Evolutionary conservation across 768 basidiomycete species (phyloP).

Genomic region (Sarcomyxa edulis): DNA sequence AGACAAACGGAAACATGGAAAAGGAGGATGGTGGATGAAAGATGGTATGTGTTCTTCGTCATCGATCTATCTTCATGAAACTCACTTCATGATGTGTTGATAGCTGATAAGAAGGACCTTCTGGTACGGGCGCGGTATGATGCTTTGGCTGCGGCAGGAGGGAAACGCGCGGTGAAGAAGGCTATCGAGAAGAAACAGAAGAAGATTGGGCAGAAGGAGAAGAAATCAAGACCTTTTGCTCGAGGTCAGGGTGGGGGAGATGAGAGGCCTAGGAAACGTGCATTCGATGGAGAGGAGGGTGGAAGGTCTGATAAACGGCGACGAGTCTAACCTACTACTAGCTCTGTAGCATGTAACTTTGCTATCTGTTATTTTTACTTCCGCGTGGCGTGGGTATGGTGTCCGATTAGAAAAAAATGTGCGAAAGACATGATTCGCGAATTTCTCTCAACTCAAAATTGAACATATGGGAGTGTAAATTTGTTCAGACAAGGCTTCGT

Average conservation of each 20-base stretch:
- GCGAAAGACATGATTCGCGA: no score
- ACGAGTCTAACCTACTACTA: no score
- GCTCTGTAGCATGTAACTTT: no score
- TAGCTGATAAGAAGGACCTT: slow-evolving; percentile 77
- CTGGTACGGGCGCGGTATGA: slow-evolving; percentile 74
- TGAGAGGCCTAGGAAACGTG: not conserved
- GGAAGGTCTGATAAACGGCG: slow-evolving; percentile 13
- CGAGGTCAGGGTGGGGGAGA: slow-evolving; percentile 13
- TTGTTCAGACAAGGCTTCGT: no score
- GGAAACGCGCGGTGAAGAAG: slow-evolving; percentile 78
- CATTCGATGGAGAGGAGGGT: slow-evolving; percentile 10
- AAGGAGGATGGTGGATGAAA: slow-evolving; percentile 85
- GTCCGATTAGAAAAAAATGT: no score
- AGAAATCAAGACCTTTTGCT: slow-evolving; percentile 70
- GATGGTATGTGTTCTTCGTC: slow-evolving; percentile 44
- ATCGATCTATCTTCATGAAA: slow-evolving; percentile 6
- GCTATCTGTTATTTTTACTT: no score
- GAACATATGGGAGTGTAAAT: no score
- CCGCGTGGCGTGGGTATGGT: no score
- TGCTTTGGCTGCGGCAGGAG: slow-evolving; percentile 70
- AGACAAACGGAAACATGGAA: slow-evolving; percentile 69
- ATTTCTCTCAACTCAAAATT: no score
- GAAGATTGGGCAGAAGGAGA: slow-evolving; percentile 86
- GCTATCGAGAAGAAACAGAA: slow-evolving; percentile 86
- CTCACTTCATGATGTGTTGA: slow-evolving; percentile 8